Evolutionary conservation across 495 filamentous ascomycete species (phyloP), one percentile per base, ranked within the genome.

Genomic region (Penicillium cinerascens): DNA sequence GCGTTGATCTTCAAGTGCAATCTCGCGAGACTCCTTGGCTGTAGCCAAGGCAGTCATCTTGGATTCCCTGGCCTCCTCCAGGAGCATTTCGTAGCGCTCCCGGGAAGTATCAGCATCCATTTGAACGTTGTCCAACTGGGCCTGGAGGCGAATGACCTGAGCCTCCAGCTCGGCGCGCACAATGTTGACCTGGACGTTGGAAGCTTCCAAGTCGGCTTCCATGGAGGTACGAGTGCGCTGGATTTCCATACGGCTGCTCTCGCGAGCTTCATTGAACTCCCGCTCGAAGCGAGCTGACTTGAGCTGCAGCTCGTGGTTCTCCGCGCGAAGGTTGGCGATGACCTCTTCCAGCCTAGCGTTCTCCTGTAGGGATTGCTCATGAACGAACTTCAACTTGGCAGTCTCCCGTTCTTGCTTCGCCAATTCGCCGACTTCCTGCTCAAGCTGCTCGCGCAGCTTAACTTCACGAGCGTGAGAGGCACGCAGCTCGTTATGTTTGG

Each of bases 101-200:
- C 81, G 87, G 41, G 83, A 75, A 6, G 85, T 87, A 59, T 92
- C 85, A 26, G 82, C 82, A 48, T 95, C 88, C 65, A 88, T 73
- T 58, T 75, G 83, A 48, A 84, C 76, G 53, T 83, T 82, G 29
- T 95, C 86, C 25, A 91, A 69, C 61, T 95, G 85, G 37, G 71
- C 70, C 47, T 88, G 79, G 16, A 90, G 75, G 53, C 83, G 80
- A 29, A 77, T 66, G 44, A 89, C 76, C 54, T 93, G 83, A 26
- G 81, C 79, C 58, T 95, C 91, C 10, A 92, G 78, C 55, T 91
- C 83, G 23, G 82, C 83, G 44, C 88, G 84, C 2, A 91, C 82
- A 52, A 85, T 79, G 60, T 95, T 88, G 64, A 90, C 85, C 63
- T 95, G 83, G 59, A 87, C 84, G 58, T 89, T 92, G 26, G 91